Evolutionary conservation across 352 stramenopile genomes (phyloP).

Genomic region (Bremia lactucae): DNA sequence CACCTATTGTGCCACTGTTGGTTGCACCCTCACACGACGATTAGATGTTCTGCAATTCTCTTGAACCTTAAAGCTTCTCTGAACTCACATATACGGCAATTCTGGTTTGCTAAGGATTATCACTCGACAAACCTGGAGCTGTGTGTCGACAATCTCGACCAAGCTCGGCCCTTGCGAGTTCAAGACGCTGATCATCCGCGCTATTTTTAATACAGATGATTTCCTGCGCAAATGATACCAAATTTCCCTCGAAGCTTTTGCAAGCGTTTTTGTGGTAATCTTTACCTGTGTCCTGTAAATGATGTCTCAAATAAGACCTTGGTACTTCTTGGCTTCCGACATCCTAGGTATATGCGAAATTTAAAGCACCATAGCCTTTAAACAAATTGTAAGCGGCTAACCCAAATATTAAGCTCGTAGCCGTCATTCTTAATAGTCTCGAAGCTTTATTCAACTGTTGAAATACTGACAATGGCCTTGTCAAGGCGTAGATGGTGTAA

Average conservation of each 20-base stretch:
- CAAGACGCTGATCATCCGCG: slow-evolving; percentile 45
- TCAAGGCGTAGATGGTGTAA: slow-evolving; percentile 68
- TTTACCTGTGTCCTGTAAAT: slow-evolving; percentile 73
- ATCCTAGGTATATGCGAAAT: slow-evolving; percentile 51
- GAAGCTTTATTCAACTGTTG: slow-evolving; percentile 76
- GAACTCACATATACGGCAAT: slow-evolving; percentile 45
- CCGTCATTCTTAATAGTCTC: slow-evolving; percentile 63
- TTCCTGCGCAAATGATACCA: slow-evolving; percentile 21
- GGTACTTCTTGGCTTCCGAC: slow-evolving; percentile 72
- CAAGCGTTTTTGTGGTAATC: not conserved
- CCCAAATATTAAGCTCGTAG: slow-evolving; percentile 77
- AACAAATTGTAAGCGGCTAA: slow-evolving; percentile 6
- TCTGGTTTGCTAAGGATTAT: slow-evolving; percentile 76
- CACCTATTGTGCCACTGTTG: slow-evolving; percentile 68
- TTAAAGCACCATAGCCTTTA: not conserved
- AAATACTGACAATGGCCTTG: slow-evolving; percentile 70
- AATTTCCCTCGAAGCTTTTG: not conserved
- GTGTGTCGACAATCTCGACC: slow-evolving; percentile 50
- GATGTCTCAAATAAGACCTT: slow-evolving; percentile 73
- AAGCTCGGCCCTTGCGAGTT: slow-evolving; percentile 64
- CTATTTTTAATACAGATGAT: slow-evolving; percentile 83
- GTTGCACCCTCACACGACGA: slow-evolving; percentile 50
- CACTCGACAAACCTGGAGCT: slow-evolving; percentile 57
- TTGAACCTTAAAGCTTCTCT: slow-evolving; percentile 38
- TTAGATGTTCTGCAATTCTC: slow-evolving; percentile 33